phyloP scores from a whole-genome alignment of 495 filamentous ascomycete species.

The Neurospora tetraspora region DNA sequence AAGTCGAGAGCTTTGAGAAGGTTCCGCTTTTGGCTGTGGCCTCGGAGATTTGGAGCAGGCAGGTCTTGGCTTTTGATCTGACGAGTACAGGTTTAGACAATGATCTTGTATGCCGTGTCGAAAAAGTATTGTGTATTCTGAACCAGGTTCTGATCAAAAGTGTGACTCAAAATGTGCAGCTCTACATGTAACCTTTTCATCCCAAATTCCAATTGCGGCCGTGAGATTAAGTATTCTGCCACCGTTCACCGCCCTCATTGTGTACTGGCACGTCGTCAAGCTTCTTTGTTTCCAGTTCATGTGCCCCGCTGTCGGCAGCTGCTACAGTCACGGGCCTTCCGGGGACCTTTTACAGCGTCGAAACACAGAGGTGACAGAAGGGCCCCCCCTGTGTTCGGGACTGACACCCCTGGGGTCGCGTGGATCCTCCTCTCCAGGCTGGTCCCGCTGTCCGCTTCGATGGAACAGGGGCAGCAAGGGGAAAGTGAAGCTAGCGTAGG shows the following conservation, averaged over 20 bases:
- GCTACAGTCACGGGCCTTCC: neutral
- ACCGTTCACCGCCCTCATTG: neutral
- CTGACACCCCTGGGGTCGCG: neutral
- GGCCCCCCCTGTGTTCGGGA: neutral
- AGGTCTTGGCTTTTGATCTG: neutral
- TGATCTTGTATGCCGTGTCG: neutral
- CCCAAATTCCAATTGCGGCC: neutral
- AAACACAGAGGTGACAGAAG: neutral
- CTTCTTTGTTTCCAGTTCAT: neutral
- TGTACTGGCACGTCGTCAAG: neutral
- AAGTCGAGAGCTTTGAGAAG: neutral
- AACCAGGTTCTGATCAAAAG: neutral
- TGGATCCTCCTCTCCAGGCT: neutral
- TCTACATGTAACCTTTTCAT: neutral
- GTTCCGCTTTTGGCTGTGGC: neutral
- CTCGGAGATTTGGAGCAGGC: neutral
- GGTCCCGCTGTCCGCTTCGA: neutral
- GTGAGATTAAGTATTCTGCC: neutral
- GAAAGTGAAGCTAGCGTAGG: neutral
- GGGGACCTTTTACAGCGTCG: neutral
- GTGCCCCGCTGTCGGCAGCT: neutral
- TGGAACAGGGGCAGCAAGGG: neutral
- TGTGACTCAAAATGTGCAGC: neutral
- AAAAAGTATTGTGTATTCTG: neutral
- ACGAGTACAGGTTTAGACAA: neutral